Conservation (phyloP, 2,329 filamentous ascomycete species). For the Hypoxylon sp. region DNA sequence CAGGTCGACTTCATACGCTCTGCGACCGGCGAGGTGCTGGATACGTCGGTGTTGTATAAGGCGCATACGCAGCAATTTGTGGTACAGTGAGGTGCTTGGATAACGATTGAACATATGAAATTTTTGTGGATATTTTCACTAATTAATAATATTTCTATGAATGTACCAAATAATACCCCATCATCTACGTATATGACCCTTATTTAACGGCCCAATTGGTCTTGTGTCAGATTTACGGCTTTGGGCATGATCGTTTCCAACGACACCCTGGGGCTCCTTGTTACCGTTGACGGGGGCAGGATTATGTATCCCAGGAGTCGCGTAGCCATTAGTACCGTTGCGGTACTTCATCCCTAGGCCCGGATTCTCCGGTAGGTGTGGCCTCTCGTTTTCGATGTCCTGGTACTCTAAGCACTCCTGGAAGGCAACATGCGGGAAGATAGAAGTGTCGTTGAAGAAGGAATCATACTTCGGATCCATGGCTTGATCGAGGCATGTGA, state of each 20-base stretch:
- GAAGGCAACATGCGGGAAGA: slow-evolving; percentile 25
- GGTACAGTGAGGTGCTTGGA: slow-evolving; percentile 52
- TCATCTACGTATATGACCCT: background rate
- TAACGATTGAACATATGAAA: background rate
- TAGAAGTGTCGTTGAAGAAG: slow-evolving; percentile 8
- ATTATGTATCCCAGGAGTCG: background rate
- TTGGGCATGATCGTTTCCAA: background rate
- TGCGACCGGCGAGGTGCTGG: slow-evolving; percentile 63
- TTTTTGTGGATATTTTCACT: too few relatives aligned
- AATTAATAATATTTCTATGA: too few relatives aligned
- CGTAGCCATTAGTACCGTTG: background rate
- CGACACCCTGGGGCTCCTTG: background rate
- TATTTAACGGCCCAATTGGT: background rate
- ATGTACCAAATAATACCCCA: too few relatives aligned
- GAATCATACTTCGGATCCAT: slow-evolving; percentile 22
- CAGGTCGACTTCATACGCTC: slow-evolving; percentile 67
- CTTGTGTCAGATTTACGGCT: slow-evolving; percentile 6
- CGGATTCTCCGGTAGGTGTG: background rate
- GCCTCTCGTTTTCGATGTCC: slow-evolving; percentile 10
- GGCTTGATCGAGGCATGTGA: slow-evolving; percentile 22
- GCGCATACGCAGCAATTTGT: slow-evolving; percentile 63
- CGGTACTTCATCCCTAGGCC: slow-evolving; percentile 9
- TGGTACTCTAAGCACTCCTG: slow-evolving; percentile 24
- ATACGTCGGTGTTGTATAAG: slow-evolving; percentile 65
- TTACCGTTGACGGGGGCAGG: background rate